Conservation (phyloP, 768 basidiomycete genomes). For the Russula vinacea region DNA sequence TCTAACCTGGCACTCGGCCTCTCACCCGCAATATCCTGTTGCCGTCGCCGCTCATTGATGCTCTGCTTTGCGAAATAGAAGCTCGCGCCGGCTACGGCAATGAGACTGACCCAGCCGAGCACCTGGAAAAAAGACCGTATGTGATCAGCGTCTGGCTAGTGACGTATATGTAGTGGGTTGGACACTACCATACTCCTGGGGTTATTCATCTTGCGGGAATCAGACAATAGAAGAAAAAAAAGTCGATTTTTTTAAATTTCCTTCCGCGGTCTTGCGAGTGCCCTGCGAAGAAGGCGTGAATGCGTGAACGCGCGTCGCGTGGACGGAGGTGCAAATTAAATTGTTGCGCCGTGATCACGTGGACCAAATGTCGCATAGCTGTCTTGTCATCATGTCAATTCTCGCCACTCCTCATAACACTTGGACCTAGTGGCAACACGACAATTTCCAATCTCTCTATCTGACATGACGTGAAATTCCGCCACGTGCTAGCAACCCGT, state of each 20-base stretch:
- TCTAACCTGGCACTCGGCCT: conserved; percentile 38
- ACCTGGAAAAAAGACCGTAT: conserved; percentile 27
- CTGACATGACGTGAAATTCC: not conserved
- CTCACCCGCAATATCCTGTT: conserved; percentile 36
- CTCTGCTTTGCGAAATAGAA: conserved; percentile 40
- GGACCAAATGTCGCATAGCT: not conserved
- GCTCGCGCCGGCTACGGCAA: conserved; percentile 40
- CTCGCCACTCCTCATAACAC: not conserved
- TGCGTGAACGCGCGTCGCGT: no score
- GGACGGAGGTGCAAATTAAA: no score
- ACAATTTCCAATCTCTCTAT: not conserved
- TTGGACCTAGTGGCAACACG: not conserved
- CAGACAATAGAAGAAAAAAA: not conserved
- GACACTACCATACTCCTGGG: conserved; percentile 24
- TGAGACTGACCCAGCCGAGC: conserved; percentile 38
- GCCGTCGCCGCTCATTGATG: conserved; percentile 39
- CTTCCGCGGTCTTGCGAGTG: no score
- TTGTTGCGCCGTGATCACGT: not conserved
- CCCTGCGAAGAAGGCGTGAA: no score
- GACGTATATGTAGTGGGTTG: no score
- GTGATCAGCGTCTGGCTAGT: not conserved
- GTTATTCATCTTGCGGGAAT: conserved; percentile 17
- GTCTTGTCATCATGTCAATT: not conserved
- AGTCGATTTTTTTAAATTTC: no score
- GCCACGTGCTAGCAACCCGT: not conserved